Conservation (phyloP, 192 early-diverging fungal genomes). For the Chytriomyces sp. region DNA sequence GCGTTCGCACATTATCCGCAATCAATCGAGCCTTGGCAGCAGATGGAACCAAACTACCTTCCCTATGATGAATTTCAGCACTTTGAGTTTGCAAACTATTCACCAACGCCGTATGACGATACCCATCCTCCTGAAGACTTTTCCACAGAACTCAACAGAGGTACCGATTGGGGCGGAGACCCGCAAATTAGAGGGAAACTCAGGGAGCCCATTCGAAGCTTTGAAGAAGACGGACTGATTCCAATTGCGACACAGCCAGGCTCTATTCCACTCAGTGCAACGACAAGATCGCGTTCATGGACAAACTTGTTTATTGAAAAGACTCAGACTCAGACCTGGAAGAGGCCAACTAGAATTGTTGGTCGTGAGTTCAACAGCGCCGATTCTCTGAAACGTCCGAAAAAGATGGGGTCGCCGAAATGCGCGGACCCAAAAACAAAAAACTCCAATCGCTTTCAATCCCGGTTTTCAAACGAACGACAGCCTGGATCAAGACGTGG, state of each 20-base stretch:
- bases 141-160: too few species aligned
- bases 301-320: background rate
- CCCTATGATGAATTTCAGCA: too few species aligned
- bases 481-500: too few species aligned
- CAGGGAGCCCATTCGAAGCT: slow-evolving; percentile 5
- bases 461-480: too few species aligned
- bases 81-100: too few species aligned
- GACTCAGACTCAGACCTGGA: background rate
- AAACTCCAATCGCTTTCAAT: background rate
- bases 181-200: too few species aligned
- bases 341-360: background rate
- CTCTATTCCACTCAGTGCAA: background rate
- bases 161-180: too few species aligned
- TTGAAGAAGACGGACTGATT: slow-evolving; percentile 8
- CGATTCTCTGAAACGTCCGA: background rate
- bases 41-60: too few species aligned
- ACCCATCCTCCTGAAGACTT: too few species aligned
- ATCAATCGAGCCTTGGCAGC: too few species aligned
- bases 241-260: slow-evolving; percentile 23
- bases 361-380: background rate
- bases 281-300: background rate
- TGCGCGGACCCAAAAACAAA: background rate
- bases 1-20: too few species aligned
- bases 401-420: background rate
- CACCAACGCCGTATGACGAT: too few species aligned